Conservation (phyloP, 257 asterid species). For the Solanum pennellii region DNA sequence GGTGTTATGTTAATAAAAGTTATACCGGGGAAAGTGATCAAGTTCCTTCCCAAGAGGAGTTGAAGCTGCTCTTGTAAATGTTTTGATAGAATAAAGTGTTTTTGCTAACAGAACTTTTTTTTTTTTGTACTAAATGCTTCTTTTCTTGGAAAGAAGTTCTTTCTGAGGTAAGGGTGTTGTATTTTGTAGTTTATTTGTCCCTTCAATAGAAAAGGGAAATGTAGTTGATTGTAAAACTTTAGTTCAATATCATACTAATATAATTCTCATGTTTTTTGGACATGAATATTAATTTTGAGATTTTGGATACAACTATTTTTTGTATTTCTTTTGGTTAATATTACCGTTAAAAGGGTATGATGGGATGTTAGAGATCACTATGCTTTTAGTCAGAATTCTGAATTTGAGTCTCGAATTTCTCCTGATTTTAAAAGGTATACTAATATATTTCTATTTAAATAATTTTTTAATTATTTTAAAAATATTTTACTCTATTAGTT, state of each 20-base stretch:
- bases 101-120: conserved; percentile 1
- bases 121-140: neutral
- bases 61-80: conserved; percentile 35
- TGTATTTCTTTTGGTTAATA: neutral
- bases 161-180: neutral
- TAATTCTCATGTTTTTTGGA: neutral
- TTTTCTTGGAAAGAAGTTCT: neutral
- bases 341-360: neutral
- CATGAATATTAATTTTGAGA: neutral
- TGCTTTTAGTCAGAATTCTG: too few relatives aligned
- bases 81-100: conserved; percentile 31
- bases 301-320: neutral
- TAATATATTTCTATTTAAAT: neutral
- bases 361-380: neutral
- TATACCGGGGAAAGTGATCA: conserved; percentile 6
- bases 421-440: neutral
- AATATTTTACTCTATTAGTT: neutral
- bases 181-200: neutral
- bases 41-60: conserved; percentile 7
- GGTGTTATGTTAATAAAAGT: conserved; percentile 11
- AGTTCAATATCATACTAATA: neutral
- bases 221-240: neutral
- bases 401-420: neutral
- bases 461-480: neutral
- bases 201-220: neutral